Conservation (phyloP, 495 filamentous ascomycete genomes). For the Xylaria flabelliformis region DNA sequence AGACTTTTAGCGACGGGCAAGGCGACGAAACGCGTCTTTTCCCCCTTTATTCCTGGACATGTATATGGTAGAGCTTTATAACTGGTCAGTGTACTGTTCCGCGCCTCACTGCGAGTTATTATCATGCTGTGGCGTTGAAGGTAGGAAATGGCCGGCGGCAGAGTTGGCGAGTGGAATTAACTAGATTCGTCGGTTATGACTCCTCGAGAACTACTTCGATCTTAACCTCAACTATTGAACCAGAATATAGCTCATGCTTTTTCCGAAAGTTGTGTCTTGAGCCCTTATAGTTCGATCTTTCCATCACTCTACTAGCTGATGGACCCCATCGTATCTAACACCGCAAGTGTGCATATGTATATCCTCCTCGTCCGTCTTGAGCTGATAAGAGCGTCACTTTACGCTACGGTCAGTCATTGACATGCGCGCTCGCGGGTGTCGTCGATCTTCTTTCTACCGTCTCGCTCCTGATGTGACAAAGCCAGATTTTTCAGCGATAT, state of each 20-base stretch:
- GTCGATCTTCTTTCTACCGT: slow-evolving; percentile 18
- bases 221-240: slow-evolving; percentile 23
- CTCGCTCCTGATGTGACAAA: slow-evolving; percentile 19
- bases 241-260: slow-evolving; percentile 4
- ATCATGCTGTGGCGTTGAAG: slow-evolving; percentile 26
- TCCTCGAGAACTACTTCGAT: slow-evolving; percentile 23
- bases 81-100: slow-evolving; percentile 26
- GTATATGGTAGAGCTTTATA: slow-evolving; percentile 27
- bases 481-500: slow-evolving; percentile 18
- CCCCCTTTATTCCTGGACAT: slow-evolving; percentile 30
- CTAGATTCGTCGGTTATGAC: slow-evolving; percentile 26
- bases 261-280: no score
- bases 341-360: slow-evolving; percentile 23
- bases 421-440: slow-evolving; percentile 16
- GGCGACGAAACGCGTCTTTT: slow-evolving; percentile 31
- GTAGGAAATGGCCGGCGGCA: slow-evolving; percentile 24
- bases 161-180: slow-evolving; percentile 24
- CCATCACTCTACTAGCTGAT: slow-evolving; percentile 23
- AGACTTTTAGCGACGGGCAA: slow-evolving; percentile 27
- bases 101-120: slow-evolving; percentile 25
- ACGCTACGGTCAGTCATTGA: slow-evolving; percentile 16
- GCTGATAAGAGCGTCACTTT: slow-evolving; percentile 24
- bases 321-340: slow-evolving; percentile 20
- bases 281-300: slow-evolving; percentile 19
- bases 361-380: slow-evolving; percentile 24